A percentile compares a stretch with the other conserved stretches of the same genome.
Conservation (phyloP, 2,329 filamentous ascomycete species). For the Zymoseptoria brevis region DNA sequence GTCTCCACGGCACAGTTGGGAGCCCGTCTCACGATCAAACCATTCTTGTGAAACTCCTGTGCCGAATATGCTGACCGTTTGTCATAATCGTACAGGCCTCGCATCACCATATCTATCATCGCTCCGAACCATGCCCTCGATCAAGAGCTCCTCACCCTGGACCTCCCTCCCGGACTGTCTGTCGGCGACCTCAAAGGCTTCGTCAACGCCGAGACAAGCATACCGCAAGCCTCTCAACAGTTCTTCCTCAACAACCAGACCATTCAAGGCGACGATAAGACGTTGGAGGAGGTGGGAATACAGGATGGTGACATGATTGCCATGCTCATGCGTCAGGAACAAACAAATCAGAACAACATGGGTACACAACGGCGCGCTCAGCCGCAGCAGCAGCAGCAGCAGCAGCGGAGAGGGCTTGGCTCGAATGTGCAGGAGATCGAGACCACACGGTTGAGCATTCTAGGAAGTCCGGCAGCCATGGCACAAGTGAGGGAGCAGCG, state of each 20-base stretch:
- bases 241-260: slow-evolving; percentile 86
- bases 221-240: slow-evolving; percentile 66
- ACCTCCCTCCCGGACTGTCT: slow-evolving; percentile 75
- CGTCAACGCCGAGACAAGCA: slow-evolving; percentile 73
- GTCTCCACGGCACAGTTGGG: not conserved
- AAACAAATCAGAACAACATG: slow-evolving; percentile 40
- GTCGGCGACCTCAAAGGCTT: slow-evolving; percentile 79
- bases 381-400: slow-evolving; percentile 24
- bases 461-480: slow-evolving; percentile 68
- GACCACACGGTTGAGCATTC: slow-evolving; percentile 69
- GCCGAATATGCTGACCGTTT: slow-evolving; percentile 17
- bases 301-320: slow-evolving; percentile 88
- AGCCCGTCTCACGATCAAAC: slow-evolving; percentile 25
- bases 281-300: slow-evolving; percentile 72
- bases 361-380: slow-evolving; percentile 31
- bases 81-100: slow-evolving; percentile 49
- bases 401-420: slow-evolving; percentile 9
- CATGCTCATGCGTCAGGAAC: slow-evolving; percentile 56
- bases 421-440: slow-evolving; percentile 53
- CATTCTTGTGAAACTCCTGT: slow-evolving; percentile 16
- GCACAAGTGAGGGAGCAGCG: slow-evolving; percentile 62
- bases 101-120: slow-evolving; percentile 78
- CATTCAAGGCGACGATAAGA: slow-evolving; percentile 68
- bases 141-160: slow-evolving; percentile 70
- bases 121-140: slow-evolving; percentile 60